Conservation (phyloP, 495 filamentous ascomycete species). For the Podospora pseudopauciseta region DNA sequence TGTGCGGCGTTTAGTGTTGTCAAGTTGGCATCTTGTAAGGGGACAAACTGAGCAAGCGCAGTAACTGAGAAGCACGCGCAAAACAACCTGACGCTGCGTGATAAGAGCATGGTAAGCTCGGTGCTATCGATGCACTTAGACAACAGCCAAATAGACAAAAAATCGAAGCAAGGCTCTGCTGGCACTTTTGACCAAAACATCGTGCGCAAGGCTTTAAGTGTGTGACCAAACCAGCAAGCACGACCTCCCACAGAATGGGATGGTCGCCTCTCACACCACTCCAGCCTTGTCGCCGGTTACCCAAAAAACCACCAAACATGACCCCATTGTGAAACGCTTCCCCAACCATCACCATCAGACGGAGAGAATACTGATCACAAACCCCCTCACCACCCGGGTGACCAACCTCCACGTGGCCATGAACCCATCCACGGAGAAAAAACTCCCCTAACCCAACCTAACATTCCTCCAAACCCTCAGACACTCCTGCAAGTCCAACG, state of each 20-base stretch:
- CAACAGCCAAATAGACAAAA: not conserved
- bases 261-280: not conserved
- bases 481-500: slow-evolving; percentile 60
- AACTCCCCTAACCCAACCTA: slow-evolving; percentile 30
- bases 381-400: not conserved
- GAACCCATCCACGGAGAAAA: not conserved
- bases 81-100: not conserved
- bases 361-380: not conserved
- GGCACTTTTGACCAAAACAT: not conserved
- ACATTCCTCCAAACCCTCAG: slow-evolving; percentile 57
- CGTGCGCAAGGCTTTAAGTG: not conserved
- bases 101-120: not conserved
- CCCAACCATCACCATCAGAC: not conserved
- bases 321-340: not conserved
- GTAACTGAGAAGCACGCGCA: not conserved
- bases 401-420: not conserved
- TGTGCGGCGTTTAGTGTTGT: not conserved
- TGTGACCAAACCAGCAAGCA: not conserved
- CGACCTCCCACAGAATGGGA: not conserved
- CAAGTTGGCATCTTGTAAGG: not conserved
- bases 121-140: too few relatives aligned
- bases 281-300: not conserved
- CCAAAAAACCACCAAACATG: not conserved
- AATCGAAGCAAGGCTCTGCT: not conserved
- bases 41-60: not conserved